phyloP scores from a whole-genome alignment of 116 monocot genomes.

The Iris pallida region DNA sequence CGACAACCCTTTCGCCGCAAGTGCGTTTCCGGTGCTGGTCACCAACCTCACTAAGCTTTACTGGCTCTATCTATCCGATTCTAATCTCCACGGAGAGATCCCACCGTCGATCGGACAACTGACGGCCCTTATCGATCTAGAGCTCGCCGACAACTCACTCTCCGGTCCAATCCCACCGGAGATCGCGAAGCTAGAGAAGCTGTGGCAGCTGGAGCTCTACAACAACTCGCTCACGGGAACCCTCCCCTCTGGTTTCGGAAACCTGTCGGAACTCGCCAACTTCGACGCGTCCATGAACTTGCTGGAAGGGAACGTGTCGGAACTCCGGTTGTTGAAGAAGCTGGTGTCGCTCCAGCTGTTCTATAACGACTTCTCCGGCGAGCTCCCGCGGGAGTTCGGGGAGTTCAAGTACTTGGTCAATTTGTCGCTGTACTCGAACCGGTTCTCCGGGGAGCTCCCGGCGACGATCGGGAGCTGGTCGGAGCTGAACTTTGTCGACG shows the following conservation, averaged over 20 bases:
- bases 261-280: conserved; percentile 20
- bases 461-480: conserved; percentile 44
- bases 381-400: conserved; percentile 40
- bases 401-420: conserved; percentile 38
- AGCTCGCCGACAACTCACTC: conserved; percentile 35
- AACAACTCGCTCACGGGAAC: conserved; percentile 40
- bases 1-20: conserved; percentile 21
- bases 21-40: conserved; percentile 26
- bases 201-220: conserved; percentile 41
- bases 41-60: conserved; percentile 22
- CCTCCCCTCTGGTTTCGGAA: conserved; percentile 35
- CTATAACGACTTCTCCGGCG: conserved; percentile 29
- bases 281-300: conserved; percentile 41
- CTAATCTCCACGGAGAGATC: conserved; percentile 31
- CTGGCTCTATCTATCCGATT: conserved; percentile 20
- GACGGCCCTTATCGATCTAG: conserved; percentile 26
- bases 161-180: conserved; percentile 34
- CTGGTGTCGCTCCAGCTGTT: conserved; percentile 42
- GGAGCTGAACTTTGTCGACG: conserved; percentile 43
- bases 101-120: conserved; percentile 34
- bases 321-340: conserved; percentile 22
- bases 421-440: conserved; percentile 35
- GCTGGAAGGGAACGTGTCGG: conserved; percentile 31
- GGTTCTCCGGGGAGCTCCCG: conserved; percentile 33
- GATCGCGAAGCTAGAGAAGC: conserved; percentile 29